Evolutionary conservation across 2,329 filamentous ascomycete genomes (phyloP), one percentile per base, ranked within the genome.

Genomic region (Annulohypoxylon truncatum): DNA sequence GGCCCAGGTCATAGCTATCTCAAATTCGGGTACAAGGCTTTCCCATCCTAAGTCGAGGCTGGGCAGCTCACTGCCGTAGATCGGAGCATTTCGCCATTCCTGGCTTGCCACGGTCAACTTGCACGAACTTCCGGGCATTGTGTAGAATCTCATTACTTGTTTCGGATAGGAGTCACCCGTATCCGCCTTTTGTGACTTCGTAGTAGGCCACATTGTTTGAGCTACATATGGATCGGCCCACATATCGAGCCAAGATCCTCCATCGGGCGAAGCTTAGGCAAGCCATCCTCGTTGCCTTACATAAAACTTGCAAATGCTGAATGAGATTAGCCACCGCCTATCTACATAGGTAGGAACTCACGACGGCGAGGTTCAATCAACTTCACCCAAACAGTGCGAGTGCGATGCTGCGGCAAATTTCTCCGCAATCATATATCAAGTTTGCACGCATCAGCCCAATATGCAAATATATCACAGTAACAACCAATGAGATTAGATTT

Each of bases 161-260:
- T 69, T 71, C 55, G 64, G 64, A 63, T 67, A 68, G 44, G 64
- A 64, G 67, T 66, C 58, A 69, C 63, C 69, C 67, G 61, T 58
- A 66, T 55, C 69, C 59, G 64, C 62, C 55, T 60, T 53, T 59
- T 55, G 47, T 54, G 31, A 47, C 46, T 54, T 38, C 40, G 48
- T 55, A 38, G 51, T 58, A 58, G 59, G 64, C 57, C 50, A 62
- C 54, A 56, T 47, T 57, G 58, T 54, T 54, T 53, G 35, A 57
- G 48, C 50, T 61, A 58, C 48, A 35, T 40, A 47, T 18, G 35
- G 38, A 48, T 58, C 31, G 61, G 22, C 38, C 50, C 61, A 61
- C 54, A 42, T 28, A 61, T 22, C 26, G 42, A 53, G 50, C 56
- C 48, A 47, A 52, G 53, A 55, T 61, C 26, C 29, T 63, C 29